Evolutionary conservation across 495 filamentous ascomycete species (phyloP).

Genomic region (Pseudomonodictys pantanalensis): DNA sequence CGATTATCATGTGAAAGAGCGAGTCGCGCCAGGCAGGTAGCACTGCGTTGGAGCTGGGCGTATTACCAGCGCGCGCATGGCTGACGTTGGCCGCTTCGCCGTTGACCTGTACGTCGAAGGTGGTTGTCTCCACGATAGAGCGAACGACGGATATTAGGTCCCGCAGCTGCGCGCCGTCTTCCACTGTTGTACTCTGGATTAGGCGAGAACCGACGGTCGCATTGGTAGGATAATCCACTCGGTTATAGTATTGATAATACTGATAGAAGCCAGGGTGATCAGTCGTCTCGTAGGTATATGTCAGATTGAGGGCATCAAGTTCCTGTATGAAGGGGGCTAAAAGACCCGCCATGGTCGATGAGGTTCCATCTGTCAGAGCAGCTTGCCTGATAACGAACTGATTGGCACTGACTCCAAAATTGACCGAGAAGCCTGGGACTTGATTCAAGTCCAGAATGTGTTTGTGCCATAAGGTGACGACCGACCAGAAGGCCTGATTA

Average conservation of each 20-base stretch:
- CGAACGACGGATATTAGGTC: neutral
- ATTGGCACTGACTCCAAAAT: neutral
- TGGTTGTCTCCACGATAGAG: neutral
- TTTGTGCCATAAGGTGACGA: neutral
- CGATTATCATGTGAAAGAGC: neutral
- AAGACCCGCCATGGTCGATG: neutral
- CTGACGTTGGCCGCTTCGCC: neutral
- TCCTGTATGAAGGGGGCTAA: neutral
- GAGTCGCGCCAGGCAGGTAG: neutral
- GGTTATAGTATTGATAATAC: neutral
- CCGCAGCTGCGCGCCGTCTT: neutral
- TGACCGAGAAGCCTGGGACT: neutral
- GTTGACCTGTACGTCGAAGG: neutral
- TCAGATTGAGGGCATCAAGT: neutral
- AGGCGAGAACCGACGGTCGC: neutral
- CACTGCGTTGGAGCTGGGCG: neutral
- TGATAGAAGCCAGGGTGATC: neutral
- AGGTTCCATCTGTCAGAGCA: neutral
- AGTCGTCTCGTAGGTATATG: neutral
- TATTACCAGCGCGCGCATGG: neutral
- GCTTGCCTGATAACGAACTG: neutral
- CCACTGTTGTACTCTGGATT: neutral
- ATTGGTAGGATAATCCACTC: neutral
- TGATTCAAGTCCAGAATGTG: neutral
- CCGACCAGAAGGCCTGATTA: neutral